Conservation (phyloP, 345 rosid genomes). For the Cochlearia excelsa region DNA sequence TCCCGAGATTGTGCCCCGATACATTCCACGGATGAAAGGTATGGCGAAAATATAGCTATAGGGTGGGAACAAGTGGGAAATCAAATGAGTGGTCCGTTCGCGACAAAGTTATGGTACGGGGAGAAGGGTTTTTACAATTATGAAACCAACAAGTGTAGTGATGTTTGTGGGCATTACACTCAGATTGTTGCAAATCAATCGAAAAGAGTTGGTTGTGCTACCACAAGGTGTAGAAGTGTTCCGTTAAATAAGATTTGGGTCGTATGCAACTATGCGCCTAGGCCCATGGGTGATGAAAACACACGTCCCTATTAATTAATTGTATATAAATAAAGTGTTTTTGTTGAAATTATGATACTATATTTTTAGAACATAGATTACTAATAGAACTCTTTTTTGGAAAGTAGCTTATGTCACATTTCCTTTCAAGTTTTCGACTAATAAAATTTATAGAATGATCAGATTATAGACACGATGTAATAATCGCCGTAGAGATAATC, state of each 20-base stretch:
- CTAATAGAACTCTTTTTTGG: no score
- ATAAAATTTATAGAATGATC: no score
- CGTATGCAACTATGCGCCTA: conserved; percentile 55
- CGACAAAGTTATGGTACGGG: conserved; percentile 47
- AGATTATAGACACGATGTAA: no score
- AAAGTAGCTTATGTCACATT: no score
- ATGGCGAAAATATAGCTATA: conserved; percentile 52
- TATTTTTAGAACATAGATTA: no score
- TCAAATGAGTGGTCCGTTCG: conserved; percentile 38
- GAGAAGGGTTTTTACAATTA: conserved; percentile 55
- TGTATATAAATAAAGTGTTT: no score
- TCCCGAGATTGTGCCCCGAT: conserved; percentile 20
- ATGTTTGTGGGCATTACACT: conserved; percentile 61
- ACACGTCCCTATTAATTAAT: conserved; percentile 31
- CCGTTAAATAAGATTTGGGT: conserved; percentile 39
- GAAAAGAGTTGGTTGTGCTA: conserved; percentile 56
- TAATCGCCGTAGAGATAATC: no score
- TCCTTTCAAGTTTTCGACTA: no score
- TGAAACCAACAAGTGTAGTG: conserved; percentile 42
- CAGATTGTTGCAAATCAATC: conserved; percentile 66
- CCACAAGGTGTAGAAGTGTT: conserved; percentile 48
- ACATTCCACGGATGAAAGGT: conserved; percentile 46
- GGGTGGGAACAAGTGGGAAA: conserved; percentile 31
- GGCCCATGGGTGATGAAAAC: conserved; percentile 30
- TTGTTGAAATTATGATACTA: no score